Evolutionary conservation across 495 filamentous ascomycete species (phyloP).

Genomic region (Aspergillus asperescens): DNA sequence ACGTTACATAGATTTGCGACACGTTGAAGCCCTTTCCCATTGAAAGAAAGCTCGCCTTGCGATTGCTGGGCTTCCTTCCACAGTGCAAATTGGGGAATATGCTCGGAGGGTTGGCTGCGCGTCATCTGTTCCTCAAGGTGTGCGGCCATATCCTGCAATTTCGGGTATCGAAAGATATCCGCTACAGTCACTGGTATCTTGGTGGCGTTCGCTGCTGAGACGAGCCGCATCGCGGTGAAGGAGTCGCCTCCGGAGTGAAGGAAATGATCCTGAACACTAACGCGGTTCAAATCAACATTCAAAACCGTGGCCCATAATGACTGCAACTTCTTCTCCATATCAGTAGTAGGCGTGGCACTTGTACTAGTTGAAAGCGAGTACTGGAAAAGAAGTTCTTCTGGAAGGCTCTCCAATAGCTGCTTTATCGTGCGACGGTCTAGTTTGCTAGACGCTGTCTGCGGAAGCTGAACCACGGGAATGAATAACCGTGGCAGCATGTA

Average conservation of each 20-base stretch:
- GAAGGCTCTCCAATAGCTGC: constrained; percentile 15
- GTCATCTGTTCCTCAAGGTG: not conserved
- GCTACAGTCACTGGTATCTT: not conserved
- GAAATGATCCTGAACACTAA: constrained; percentile 46
- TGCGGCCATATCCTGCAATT: constrained; percentile 15
- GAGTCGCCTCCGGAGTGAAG: constrained; percentile 30
- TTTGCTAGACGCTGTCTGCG: constrained; percentile 39
- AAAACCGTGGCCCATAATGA: constrained; percentile 35
- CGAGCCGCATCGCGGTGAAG: constrained; percentile 16
- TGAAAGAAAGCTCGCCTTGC: not conserved
- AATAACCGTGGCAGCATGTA: constrained; percentile 46
- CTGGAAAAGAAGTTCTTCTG: constrained; percentile 11
- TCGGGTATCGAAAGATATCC: constrained; percentile 1
- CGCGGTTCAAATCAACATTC: constrained; percentile 20
- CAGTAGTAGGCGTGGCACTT: not conserved
- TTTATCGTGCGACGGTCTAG: constrained; percentile 30
- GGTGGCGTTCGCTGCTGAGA: not conserved
- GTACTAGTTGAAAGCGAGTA: not conserved
- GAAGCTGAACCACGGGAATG: constrained; percentile 33
- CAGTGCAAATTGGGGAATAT: not conserved
- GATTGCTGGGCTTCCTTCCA: not conserved
- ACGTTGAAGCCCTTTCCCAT: not conserved
- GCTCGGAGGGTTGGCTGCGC: not conserved
- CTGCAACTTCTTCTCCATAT: constrained; percentile 1
- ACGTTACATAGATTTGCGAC: constrained; percentile 10